Percentiles rank a stretch among this genome's conserved stretches.
Conservation (phyloP, 176 grass and related monocot genomes). For the Hyparrhenia diplandra region DNA sequence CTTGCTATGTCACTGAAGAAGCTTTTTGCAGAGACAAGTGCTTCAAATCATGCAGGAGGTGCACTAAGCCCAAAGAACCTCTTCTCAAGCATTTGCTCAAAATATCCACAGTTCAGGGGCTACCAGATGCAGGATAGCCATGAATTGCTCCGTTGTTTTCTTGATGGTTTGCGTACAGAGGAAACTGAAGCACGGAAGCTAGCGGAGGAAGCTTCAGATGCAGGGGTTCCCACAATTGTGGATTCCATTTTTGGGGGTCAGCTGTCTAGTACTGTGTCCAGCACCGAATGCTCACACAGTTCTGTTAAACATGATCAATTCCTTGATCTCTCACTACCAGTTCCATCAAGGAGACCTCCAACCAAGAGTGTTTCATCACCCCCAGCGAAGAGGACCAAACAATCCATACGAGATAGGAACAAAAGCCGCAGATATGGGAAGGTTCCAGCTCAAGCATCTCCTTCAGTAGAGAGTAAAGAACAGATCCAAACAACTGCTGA, state of each 20-base stretch:
- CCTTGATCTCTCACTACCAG: conserved; percentile 86
- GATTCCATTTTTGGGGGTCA: conserved; percentile 76
- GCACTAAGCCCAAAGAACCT: conserved; percentile 77
- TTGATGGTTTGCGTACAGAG: conserved; percentile 74
- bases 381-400: conserved; percentile 54
- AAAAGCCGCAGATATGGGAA: conserved; percentile 51
- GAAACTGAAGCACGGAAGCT: conserved; percentile 64
- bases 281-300: conserved; percentile 66
- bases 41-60: conserved; percentile 56
- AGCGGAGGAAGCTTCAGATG: conserved; percentile 26
- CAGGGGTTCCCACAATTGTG: conserved; percentile 49
- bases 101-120: conserved; percentile 81
- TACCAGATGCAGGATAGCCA: conserved; percentile 97
- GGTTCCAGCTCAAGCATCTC: conserved; percentile 33
- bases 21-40: conserved; percentile 69
- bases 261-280: conserved; percentile 87
- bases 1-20: conserved; percentile 81
- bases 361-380: conserved; percentile 47
- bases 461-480: conserved; percentile 39
- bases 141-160: conserved; percentile 88
- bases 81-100: conserved; percentile 73
- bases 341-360: conserved; percentile 71
- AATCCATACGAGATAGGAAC: conserved; percentile 48
- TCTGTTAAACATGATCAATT: conserved; percentile 83
- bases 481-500: conserved; percentile 36